phyloP scores from a whole-genome alignment of 495 filamentous ascomycete genomes.

The Talaromyces wortmannii region DNA sequence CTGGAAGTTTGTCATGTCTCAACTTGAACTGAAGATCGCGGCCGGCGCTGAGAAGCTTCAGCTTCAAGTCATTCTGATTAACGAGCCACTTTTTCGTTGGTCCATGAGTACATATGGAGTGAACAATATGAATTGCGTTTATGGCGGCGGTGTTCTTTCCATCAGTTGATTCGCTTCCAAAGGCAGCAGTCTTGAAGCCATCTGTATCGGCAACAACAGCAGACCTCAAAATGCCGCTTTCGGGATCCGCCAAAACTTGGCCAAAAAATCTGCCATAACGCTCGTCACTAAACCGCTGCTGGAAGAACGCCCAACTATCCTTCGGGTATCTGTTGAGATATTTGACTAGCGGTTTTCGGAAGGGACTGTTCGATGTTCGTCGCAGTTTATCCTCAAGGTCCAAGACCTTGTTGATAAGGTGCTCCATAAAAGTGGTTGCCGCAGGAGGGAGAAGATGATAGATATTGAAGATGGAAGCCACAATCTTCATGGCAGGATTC shows the following conservation, averaged over 20 bases:
- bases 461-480: conserved; percentile 89
- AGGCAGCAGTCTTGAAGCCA: conserved; percentile 56
- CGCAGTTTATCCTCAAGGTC: conserved; percentile 82
- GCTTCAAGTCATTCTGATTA: conserved; percentile 63
- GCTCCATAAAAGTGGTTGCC: conserved; percentile 83
- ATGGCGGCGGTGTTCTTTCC: conserved; percentile 68
- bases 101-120: conserved; percentile 55
- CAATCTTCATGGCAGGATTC: conserved; percentile 82
- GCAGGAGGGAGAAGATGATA: conserved; percentile 90
- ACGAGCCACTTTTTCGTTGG: conserved; percentile 65
- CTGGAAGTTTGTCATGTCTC: conserved; percentile 58
- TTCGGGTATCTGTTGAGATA: conserved; percentile 90
- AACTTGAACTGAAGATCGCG: conserved; percentile 69
- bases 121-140: conserved; percentile 79
- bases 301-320: conserved; percentile 76
- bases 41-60: conserved; percentile 59
- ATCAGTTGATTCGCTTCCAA: conserved; percentile 48
- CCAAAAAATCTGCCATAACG: conserved; percentile 91
- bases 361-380: conserved; percentile 87
- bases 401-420: conserved; percentile 79
- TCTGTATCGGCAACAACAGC: conserved; percentile 69
- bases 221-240: conserved; percentile 67
- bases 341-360: conserved; percentile 85
- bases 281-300: conserved; percentile 67
- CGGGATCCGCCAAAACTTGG: conserved; percentile 74